Base-by-base conservation (phyloP, 2,329 filamentous ascomycete species). In the Lizonia empirigonia region DNA sequence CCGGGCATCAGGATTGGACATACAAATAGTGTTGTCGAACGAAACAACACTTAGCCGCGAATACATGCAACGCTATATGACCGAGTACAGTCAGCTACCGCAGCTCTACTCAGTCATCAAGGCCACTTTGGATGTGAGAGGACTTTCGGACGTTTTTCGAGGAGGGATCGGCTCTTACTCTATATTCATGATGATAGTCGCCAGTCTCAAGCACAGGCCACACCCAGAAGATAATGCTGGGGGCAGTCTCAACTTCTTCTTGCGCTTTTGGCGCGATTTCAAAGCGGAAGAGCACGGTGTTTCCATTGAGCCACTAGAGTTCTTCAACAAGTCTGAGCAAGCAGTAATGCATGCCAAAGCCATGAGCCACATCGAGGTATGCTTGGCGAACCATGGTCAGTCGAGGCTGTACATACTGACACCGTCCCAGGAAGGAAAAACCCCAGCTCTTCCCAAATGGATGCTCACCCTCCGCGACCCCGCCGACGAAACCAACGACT, bases 391-490 rank as follows among this genome's bases (percentile, higher is more conserved):
- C n/a, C n/a, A n/a, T n/a, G n/a, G n/a, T n/a, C n/a, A n/a, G n/a
- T n/a, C n/a, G n/a, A n/a, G n/a, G n/a, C n/a, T 7, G 32, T 29
- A 20, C 18, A 27, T 35, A 46, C 49, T 66, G 40, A 64, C 36
- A n/a, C 7, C 12, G 2, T 26, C 13, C 7, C 42, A 70, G 67
- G 30, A 51, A 16, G 56, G 56, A 8, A 42, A 36, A 33, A 15
- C 6, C 5, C 37, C 57, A 8, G 58, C 56, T 5, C 57, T 65
- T 2, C 68, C 69, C 2, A 6, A 35, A 1, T 71, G 62, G 52
- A 64, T 81, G 40, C 72, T 86, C 40, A 81, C 74, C 51, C 71
- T 87, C 12, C 82, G 85, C 66, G 83, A 87, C 59, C 84, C 84
- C 0, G 80, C 81, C 7, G 77, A 85, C 60, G 75, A 77, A 16